A percentile compares a stretch with the other conserved stretches of the same genome.
These are phyloP conservation scores for Haematococcus sp. DNA, from an alignment of 139 green algal genomes.

Conservation along the genomic window DNA sequence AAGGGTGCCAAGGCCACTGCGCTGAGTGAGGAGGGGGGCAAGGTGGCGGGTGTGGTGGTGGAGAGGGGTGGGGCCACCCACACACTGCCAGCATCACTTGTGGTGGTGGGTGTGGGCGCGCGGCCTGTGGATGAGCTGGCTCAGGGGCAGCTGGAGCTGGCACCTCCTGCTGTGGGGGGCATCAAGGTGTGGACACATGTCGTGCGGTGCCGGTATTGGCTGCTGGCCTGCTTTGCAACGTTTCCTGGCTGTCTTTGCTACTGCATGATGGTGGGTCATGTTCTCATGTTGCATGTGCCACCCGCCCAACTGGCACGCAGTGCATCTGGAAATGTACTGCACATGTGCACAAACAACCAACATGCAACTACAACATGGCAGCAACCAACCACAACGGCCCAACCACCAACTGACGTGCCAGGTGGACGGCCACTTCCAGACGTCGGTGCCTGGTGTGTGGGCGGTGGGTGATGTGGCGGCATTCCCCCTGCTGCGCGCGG, in stretches of 20 bases:
- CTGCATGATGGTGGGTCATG: too few species aligned
- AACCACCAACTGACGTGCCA: slow-evolving; percentile 35
- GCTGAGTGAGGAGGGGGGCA: slow-evolving; percentile 51
- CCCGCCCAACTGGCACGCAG: too few species aligned
- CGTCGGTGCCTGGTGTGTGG: slow-evolving; percentile 69
- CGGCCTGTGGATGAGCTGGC: slow-evolving; percentile 70
- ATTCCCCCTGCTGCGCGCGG: slow-evolving; percentile 72
- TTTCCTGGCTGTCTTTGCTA: too few species aligned
- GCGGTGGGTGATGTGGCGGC: slow-evolving; percentile 89
- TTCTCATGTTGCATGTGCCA: too few species aligned
- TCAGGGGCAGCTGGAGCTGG: slow-evolving; percentile 23
- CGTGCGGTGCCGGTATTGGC: too few species aligned
- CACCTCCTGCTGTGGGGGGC: background rate
- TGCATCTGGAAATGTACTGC: too few species aligned
- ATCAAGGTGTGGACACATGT: slow-evolving; percentile 23
- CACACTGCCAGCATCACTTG: slow-evolving; percentile 58
- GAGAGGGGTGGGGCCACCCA: slow-evolving; percentile 45
- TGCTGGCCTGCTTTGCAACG: too few species aligned
- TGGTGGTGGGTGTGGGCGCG: slow-evolving; percentile 85
- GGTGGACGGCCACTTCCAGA: slow-evolving; percentile 68
- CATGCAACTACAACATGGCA: too few species aligned
- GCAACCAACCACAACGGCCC: too few species aligned
- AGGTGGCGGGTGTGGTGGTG: slow-evolving; percentile 72
- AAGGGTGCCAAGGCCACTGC: slow-evolving; percentile 36
- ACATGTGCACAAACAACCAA: too few species aligned